Base-by-base conservation (phyloP, 2,329 filamentous ascomycete genomes). In the Phoma sp. region DNA sequence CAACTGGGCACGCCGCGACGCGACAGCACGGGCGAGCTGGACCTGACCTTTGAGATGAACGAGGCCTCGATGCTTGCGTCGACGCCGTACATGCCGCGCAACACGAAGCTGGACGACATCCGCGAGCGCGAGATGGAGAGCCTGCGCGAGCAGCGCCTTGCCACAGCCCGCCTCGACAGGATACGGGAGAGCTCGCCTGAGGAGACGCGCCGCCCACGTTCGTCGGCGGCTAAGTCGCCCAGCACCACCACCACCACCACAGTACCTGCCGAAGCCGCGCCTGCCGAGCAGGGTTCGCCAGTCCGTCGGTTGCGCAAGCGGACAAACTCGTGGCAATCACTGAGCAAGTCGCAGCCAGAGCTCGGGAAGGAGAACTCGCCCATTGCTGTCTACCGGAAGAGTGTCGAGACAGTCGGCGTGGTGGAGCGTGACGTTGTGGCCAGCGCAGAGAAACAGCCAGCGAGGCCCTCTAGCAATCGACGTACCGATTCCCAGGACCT, bases 21-120 rank as follows among this genome's bases (percentile, higher is more conserved):
- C 36, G 56, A 62, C 40, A 52, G 50, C 27, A 59, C 61, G 18
- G 62, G 61, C 18, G 60, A 64, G 23, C 75, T 69, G 72, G 73
- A 77, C 48, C 57, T 70, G 9, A 73, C 74, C 8, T 73, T 79
- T 13, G 78, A 81, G 32, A 75, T 82, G 52, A 77, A 78, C 47
- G 72, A 75, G 18, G 74, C 71, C 14, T 79, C 78, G 11, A 63
- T 82, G 35, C 73, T 81, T 4, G 77, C 77, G 4, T 81, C 79
- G 4, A 82, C 80, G 3, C 80, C 80, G 11, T 73, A 73, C 57
- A 62, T 77, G 22, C 70, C 72, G n/a, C 68, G 75, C 62, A 79
- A 67, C 52, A 75, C 71, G 2, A 65, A 62, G 29, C 67, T 81
- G 24, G 78, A 80, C 54, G 72, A 77, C 35, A 75, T 80, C 41